These are phyloP conservation scores for Teunomyces funiuensis DNA, from an alignment of 805 yeast species.

Conservation along the genomic window DNA sequence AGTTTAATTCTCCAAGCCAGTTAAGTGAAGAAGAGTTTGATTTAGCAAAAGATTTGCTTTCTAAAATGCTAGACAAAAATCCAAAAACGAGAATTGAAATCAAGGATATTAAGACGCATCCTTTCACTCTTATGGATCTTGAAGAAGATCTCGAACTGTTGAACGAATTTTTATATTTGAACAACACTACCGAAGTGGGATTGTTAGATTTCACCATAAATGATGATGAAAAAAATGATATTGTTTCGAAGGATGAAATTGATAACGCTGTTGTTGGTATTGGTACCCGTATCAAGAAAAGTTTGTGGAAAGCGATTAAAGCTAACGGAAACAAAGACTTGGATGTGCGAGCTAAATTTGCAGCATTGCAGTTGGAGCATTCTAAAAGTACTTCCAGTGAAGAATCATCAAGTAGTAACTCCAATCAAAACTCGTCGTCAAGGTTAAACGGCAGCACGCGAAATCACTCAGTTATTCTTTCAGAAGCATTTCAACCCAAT, in stretches of 20 bases:
- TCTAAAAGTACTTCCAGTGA: conserved; percentile 31
- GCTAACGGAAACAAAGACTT: conserved; percentile 25
- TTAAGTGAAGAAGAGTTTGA: conserved; percentile 44
- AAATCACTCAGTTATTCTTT: conserved; percentile 32
- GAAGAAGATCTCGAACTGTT: conserved; percentile 35
- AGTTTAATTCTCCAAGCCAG: conserved; percentile 39
- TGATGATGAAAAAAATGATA: conserved; percentile 35
- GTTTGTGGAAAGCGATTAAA: conserved; percentile 44
- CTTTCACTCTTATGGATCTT: conserved; percentile 52
- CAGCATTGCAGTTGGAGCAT: conserved; percentile 23
- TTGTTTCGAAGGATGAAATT: conserved; percentile 66
- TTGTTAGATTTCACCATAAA: conserved; percentile 17
- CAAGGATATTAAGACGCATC: conserved; percentile 70
- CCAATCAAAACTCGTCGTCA: conserved; percentile 17
- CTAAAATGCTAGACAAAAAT: conserved; percentile 64
- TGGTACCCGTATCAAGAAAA: conserved; percentile 60
- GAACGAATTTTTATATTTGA: conserved; percentile 37
- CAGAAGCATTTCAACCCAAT: conserved; percentile 23
- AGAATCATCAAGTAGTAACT: conserved; percentile 21
- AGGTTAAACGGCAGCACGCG: conserved; percentile 9
- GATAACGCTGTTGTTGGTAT: conserved; percentile 81
- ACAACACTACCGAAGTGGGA: conserved; percentile 17
- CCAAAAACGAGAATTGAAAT: conserved; percentile 69
- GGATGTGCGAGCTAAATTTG: conserved; percentile 21
- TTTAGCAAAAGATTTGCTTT: conserved; percentile 58